Evolutionary conservation across 208 protist species (phyloP), one percentile per base, ranked within the genome.

Genomic region (Vickermania ingenoplastis): DNA sequence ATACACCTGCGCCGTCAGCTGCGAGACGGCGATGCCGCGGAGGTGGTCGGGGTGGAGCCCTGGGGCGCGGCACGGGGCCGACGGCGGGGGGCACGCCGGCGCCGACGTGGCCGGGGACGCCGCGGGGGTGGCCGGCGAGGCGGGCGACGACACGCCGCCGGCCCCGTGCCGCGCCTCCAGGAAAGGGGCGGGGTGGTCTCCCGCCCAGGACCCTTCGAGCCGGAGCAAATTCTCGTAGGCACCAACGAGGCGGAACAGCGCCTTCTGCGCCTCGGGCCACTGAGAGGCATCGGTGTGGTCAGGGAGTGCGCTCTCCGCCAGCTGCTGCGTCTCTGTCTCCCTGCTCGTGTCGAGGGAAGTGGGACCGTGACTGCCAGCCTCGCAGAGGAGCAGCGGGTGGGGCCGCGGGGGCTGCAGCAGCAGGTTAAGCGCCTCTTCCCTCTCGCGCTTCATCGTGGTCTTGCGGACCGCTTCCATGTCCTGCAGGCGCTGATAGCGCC

Each of bases 391-490:
- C 31, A 71, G 36, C 41, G 53, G 53, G 31, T 31, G 52, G 45
- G 51, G 50, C 30, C 48, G 48, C 24, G n/a, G 63, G 62, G n/a
- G 70, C 21, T 65, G 61, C 51, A 89, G 41, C 31, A 93, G 68
- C 3, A 69, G 56, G 57, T 78, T 78, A 27, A 96, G 60, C 23
- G 89, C 84, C 5, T 83, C 78, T 53, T 94, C 83, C 14, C 89
- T 79, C 59, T 92, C 89, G 17, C 84, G 82, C 65, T 90, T 89
- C 89, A 96, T 96, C 28, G 67, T 73, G 17, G 89, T 96, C 23
- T 75, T 59, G 21, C 68, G 67, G 29, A 94, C 61, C 41, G 85
- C 75, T 27, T 80, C 75, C 26, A 82, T 73, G 62, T 94, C 82
- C 54, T 84, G 71, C 64, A 77, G 54, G 21, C 84, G 81, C 65